phyloP scores from a whole-genome alignment of 1,139 yeast genomes.

The Spathaspora sp. region DNA sequence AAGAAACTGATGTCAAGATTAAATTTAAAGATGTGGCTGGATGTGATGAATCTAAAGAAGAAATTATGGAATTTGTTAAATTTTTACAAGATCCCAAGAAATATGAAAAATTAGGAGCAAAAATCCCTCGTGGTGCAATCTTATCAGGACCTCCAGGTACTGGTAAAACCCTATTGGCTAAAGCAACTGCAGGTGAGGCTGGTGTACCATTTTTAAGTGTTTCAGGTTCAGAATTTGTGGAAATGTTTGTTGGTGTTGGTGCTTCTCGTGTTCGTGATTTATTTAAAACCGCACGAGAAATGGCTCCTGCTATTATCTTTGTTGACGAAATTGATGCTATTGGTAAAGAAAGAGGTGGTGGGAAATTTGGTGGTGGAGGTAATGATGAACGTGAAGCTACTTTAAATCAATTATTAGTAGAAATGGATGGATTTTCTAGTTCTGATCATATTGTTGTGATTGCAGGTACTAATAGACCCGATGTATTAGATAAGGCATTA shows the following conservation, averaged over 20 bases:
- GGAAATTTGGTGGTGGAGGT: slow-evolving; percentile 74
- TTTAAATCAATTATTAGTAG: slow-evolving; percentile 89
- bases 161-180: slow-evolving; percentile 96
- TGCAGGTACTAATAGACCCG: slow-evolving; percentile 97
- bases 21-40: slow-evolving; percentile 96
- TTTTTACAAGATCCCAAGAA: slow-evolving; percentile 86
- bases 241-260: slow-evolving; percentile 99
- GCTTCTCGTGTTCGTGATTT: slow-evolving; percentile 96
- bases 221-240: slow-evolving; percentile 97
- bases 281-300: slow-evolving; percentile 87
- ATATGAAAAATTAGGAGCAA: slow-evolving; percentile 90
- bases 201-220: slow-evolving; percentile 95
- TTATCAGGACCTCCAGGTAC: slow-evolving; percentile 99
- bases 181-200: slow-evolving; percentile 99
- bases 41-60: slow-evolving; percentile 95
- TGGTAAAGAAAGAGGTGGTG: slow-evolving; percentile 89
- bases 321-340: slow-evolving; percentile 98
- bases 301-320: slow-evolving; percentile 90
- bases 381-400: slow-evolving; percentile 98
- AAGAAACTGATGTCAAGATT: slow-evolving; percentile 85
- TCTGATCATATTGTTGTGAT: slow-evolving; percentile 92
- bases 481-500: slow-evolving; percentile 86
- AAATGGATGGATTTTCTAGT: slow-evolving; percentile 94
- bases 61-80: slow-evolving; percentile 95
- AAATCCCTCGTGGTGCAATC: slow-evolving; percentile 97